Evolutionary conservation across 805 yeast genomes (phyloP), one percentile per base, ranked within the genome.

Genomic region (Diddensiella santjacobensis): DNA sequence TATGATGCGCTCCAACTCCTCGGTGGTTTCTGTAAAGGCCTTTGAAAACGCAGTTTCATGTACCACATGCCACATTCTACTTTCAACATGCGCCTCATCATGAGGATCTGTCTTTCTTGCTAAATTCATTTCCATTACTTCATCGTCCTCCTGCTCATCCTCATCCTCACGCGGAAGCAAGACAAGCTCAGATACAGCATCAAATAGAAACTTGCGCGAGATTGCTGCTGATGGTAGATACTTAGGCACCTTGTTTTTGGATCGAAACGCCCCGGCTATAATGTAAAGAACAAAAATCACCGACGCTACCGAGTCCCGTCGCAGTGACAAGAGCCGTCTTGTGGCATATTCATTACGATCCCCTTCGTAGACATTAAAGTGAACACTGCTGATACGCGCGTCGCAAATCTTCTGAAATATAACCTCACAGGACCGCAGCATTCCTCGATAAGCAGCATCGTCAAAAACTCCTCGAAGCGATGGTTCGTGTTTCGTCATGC

Each of bases 1-100:
- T 3, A 69, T 61, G 10, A 75, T 53, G 35, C 62, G 61, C 44
- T 74, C 73, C 40, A 74, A 52, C 37, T 69, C 73, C 44, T 67
- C 70, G 0, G 77, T 65, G n/a, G 74, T 69, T 18, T 68, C 67
- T 0, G 78, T 74, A 50, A 73, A 72, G 0, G 79, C 73, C 43
- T 72, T 68, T 1, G 78, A 68, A 56, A 74, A 74, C 0, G 78
- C 78, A 63, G 74, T 67, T 8, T 75, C 75, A 52, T 75, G 79
- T 23, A 75, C 69, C 40, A 70, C 71, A 6, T 69, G 67, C 80
- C 79, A 75, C 50, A 73, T 69, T 48, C 53, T 63, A 64, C 44
- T 31, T 18, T 52, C 54, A 11, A 42, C 51, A 15, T 17, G n/a
- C 18, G 23, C 31, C 8, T 22, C 18, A 11, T 22, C 35, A 24